A percentile compares a stretch with the other conserved stretches of the same genome.
Conservation (phyloP, 495 filamentous ascomycete species). For the Daldinia bambusicola region DNA sequence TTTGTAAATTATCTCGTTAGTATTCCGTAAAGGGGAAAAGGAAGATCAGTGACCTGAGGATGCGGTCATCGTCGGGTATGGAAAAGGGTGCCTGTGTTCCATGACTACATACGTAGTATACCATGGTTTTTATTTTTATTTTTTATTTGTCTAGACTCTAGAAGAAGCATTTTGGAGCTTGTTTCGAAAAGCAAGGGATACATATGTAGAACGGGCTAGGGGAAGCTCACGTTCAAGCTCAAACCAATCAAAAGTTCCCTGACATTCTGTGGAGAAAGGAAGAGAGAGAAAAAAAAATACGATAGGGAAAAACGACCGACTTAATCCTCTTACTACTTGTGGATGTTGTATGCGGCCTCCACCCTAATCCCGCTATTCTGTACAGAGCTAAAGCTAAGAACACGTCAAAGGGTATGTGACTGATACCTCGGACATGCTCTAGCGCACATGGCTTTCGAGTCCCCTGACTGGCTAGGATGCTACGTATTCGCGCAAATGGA, state of each 20-base stretch:
- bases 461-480: slow-evolving; percentile 19
- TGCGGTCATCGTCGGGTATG: slow-evolving; percentile 31
- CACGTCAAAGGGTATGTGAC: slow-evolving; percentile 42
- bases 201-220: slow-evolving; percentile 16
- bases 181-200: slow-evolving; percentile 38
- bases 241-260: slow-evolving; percentile 34
- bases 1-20: slow-evolving; percentile 9
- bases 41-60: not conserved
- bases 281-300: not conserved
- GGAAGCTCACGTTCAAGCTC: not conserved
- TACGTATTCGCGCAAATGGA: slow-evolving; percentile 36
- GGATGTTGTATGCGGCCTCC: slow-evolving; percentile 40
- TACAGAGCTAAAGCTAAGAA: slow-evolving; percentile 31
- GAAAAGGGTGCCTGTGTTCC: slow-evolving; percentile 1
- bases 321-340: slow-evolving; percentile 39
- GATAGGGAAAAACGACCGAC: slow-evolving; percentile 11
- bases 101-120: not conserved
- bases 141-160: slow-evolving; percentile 23
- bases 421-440: slow-evolving; percentile 32
- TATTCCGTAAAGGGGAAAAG: not conserved
- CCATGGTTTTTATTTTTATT: not conserved
- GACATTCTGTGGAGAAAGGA: slow-evolving; percentile 21
- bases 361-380: slow-evolving; percentile 18
- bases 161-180: slow-evolving; percentile 18
- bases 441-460: slow-evolving; percentile 31